Percentiles rank a stretch among this genome's conserved stretches.
Evolutionary conservation across 2,329 filamentous ascomycete genomes (phyloP).

Genomic region (Sarocladium kiliense): DNA sequence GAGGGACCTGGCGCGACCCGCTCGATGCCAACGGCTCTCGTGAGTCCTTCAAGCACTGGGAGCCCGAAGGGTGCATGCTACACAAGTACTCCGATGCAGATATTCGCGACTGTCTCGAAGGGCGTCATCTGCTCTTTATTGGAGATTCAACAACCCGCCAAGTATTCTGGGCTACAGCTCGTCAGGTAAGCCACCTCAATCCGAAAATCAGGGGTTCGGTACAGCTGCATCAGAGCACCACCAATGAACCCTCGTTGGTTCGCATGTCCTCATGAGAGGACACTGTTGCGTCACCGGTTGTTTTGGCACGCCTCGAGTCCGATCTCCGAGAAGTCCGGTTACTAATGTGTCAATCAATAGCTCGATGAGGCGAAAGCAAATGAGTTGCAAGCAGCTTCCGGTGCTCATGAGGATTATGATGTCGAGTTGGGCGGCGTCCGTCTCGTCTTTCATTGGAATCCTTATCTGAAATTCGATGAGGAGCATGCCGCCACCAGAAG

Average conservation of each 20-base stretch:
- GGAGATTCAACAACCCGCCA: constrained; percentile 58
- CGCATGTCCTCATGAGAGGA: too few species aligned
- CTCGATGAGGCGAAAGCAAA: constrained; percentile 14
- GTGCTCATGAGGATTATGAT: constrained; percentile 18
- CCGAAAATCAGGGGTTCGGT: too few species aligned
- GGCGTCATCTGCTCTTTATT: constrained; percentile 50
- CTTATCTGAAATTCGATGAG: constrained; percentile 46
- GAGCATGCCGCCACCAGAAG: constrained; percentile 14
- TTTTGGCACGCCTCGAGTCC: too few species aligned
- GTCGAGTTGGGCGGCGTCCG: constrained; percentile 39
- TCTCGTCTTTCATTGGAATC: constrained; percentile 58
- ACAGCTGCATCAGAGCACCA: too few species aligned
- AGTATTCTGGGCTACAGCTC: constrained; percentile 48
- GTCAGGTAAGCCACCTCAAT: constrained; percentile 20
- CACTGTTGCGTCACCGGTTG: too few species aligned
- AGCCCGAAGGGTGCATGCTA: constrained; percentile 54
- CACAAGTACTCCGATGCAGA: constrained; percentile 48
- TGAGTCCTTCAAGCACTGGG: constrained; percentile 45
- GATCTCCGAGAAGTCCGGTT: too few species aligned
- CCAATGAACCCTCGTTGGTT: too few species aligned
- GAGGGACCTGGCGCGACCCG: constrained; percentile 44
- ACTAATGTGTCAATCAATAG: constrained; percentile 9
- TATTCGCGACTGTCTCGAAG: constrained; percentile 45
- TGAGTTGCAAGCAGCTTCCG: not conserved
- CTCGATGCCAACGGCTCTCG: constrained; percentile 21